phyloP scores from a whole-genome alignment of 2,329 filamentous ascomycete species.

The Apiospora marii region DNA sequence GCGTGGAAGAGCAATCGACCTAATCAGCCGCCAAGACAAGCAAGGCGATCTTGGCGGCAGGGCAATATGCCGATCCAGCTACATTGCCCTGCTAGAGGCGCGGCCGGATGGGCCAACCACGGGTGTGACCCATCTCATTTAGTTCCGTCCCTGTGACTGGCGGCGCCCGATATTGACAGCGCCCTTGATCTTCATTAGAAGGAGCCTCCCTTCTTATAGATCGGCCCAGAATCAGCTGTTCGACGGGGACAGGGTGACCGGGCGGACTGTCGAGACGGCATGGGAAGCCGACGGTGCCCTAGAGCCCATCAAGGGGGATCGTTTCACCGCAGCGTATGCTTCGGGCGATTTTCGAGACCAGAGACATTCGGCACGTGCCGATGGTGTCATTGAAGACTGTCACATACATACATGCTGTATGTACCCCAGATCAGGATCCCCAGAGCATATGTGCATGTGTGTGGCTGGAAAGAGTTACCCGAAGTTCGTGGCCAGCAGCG shows the following conservation, averaged over 20 bases:
- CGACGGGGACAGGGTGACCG: background rate
- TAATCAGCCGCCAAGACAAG: conserved; percentile 2
- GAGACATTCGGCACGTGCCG: background rate
- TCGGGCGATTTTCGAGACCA: background rate
- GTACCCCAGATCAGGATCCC: background rate
- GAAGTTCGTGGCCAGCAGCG: background rate
- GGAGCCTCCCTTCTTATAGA: background rate
- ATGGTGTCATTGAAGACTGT: background rate
- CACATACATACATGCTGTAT: no score
- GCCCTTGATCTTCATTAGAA: background rate
- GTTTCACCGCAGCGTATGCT: background rate
- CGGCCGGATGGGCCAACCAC: background rate
- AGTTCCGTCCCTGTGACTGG: background rate
- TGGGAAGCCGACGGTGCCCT: background rate
- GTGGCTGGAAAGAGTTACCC: background rate
- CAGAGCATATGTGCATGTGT: background rate
- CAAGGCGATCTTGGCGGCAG: conserved; percentile 10
- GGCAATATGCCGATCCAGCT: background rate
- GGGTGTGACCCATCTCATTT: conserved; percentile 3
- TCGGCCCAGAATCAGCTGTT: conserved; percentile 15
- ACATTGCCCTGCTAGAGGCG: background rate
- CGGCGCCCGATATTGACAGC: background rate
- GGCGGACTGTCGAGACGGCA: conserved; percentile 1
- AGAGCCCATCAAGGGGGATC: background rate
- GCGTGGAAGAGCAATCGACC: background rate